phyloP scores from a whole-genome alignment of 2,329 filamentous ascomycete genomes.

The Arthroderma sp. region DNA sequence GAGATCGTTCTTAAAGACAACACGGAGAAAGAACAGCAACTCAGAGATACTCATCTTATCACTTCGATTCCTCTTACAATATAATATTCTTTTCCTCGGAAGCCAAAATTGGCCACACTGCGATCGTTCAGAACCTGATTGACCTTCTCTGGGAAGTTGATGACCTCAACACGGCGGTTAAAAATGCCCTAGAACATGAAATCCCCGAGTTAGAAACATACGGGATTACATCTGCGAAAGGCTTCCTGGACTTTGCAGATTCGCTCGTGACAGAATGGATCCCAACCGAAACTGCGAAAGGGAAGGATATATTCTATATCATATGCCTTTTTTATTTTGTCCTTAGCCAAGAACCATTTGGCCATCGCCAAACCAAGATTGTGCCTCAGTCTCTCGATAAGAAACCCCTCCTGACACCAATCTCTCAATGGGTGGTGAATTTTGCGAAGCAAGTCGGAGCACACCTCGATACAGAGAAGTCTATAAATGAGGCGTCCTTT shows the following conservation, averaged over 20 bases:
- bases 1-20: background rate
- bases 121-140: conserved; percentile 6
- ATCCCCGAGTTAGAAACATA: conserved; percentile 6
- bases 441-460: conserved; percentile 25
- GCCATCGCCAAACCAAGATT: conserved; percentile 12
- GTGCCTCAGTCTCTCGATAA: conserved; percentile 18
- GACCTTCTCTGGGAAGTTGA: conserved; percentile 1
- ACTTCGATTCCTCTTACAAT: too few species aligned
- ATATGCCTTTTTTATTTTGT: conserved; percentile 31
- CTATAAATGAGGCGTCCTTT: conserved; percentile 20
- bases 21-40: too few species aligned
- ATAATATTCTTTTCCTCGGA: too few species aligned
- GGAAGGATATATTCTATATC: conserved; percentile 25
- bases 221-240: conserved; percentile 4
- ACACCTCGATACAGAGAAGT: conserved; percentile 22
- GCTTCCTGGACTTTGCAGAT: conserved; percentile 10
- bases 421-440: conserved; percentile 29
- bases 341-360: conserved; percentile 22
- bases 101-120: background rate
- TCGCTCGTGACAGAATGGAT: conserved; percentile 21
- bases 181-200: conserved; percentile 2
- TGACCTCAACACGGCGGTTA: conserved; percentile 7
- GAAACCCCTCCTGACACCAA: conserved; percentile 18
- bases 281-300: conserved; percentile 23
- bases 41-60: too few species aligned